Conservation (phyloP, 768 basidiomycete genomes). For the Candolleomyces efflorescens region DNA sequence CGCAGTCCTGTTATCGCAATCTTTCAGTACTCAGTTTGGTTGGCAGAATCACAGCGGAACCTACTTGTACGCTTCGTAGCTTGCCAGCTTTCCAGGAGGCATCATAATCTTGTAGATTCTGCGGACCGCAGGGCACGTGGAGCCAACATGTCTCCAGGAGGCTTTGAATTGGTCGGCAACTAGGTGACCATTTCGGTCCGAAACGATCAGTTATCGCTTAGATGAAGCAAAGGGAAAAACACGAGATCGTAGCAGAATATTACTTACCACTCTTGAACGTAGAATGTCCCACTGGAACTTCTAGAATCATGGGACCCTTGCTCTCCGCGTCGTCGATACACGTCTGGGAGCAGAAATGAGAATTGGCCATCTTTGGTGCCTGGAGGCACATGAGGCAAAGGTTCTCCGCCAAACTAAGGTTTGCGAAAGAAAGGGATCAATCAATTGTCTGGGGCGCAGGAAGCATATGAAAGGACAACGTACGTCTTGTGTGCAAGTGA, state of each 20-base stretch:
- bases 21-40: neutral
- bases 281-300: constrained; percentile 53
- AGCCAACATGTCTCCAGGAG: constrained; percentile 61
- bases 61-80: constrained; percentile 62
- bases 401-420: constrained; percentile 39
- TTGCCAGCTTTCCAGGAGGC: constrained; percentile 42
- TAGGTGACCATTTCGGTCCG: constrained; percentile 16
- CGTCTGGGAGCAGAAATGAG: constrained; percentile 57
- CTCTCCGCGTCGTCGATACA: constrained; percentile 54
- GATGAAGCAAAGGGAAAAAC: no score
- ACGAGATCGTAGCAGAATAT: neutral
- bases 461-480: constrained; percentile 11
- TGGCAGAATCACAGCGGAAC: constrained; percentile 9
- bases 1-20: constrained; percentile 31
- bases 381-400: constrained; percentile 60
- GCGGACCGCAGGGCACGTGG: constrained; percentile 52
- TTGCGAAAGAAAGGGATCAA: neutral
- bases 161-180: constrained; percentile 64
- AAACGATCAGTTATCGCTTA: neutral
- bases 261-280: constrained; percentile 63
- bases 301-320: constrained; percentile 52
- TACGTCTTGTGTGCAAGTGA: constrained; percentile 50
- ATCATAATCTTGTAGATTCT: constrained; percentile 62
- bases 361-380: constrained; percentile 47
- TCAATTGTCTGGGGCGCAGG: neutral